Base-by-base conservation (phyloP, 1,284 basidiomycete genomes). In the Ustilago loliicola region DNA sequence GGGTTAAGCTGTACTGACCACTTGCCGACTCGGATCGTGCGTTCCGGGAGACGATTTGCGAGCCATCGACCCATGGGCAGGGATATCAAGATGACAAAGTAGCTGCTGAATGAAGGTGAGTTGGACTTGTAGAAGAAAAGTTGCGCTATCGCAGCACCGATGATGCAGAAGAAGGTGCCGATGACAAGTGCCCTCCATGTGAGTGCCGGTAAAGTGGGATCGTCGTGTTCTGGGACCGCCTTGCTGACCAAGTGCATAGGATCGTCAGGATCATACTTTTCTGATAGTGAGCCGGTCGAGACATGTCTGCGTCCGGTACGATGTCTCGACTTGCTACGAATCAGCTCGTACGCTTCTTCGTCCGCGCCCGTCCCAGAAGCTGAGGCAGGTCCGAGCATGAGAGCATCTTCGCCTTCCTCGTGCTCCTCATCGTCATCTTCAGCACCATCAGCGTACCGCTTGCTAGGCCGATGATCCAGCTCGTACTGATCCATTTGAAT, bases 221-320 rank as follows among this genome's bases (percentile, higher is more conserved):
- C 89, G 80, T 90, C 90, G 0, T 87, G 88, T 8, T 88, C 87
- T 1, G 89, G 89, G 0, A 90, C 89, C 2, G 88, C 87, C 87
- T 84, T 80, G 54, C 76, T 72, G 56, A 86, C 79, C 34, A 81
- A 68, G 21, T 61, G 56, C 53, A 82, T 70, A 10, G 77, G 77
- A 62, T 84, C 81, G n/a, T 84, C 83, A 2, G 70, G 72, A 60
- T 73, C 81, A 61, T 82, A 77, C 50, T 82, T 74, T n/a, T 66
- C 70, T 25, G 66, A 67, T 13, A 67, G 64, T 3, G 68, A 66
- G 5, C 66, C 69, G 15, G 77, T 70, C 25, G 72, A 65, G 21
- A 47, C 66, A 54, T 76, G 73, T 27, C 68, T 57, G 1, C 65
- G 57, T 17, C 67, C 62, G 8, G 45, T 48, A 21, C 68, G 58